These are phyloP conservation scores for Pancytospora epiphaga DNA, from an alignment of 371 early-diverging fungal species.

Conservation along the genomic window DNA sequence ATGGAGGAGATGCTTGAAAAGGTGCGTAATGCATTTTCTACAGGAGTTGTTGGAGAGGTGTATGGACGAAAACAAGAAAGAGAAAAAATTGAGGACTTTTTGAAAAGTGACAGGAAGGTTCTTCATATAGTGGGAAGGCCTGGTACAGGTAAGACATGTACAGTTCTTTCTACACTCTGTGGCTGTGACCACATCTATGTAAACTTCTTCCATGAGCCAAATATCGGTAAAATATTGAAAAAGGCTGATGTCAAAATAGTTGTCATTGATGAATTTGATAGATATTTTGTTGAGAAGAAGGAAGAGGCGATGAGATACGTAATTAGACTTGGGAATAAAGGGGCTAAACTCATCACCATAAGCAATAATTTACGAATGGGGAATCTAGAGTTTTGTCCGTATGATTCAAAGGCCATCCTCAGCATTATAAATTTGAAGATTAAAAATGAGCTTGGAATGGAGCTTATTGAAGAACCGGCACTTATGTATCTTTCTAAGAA, in stretches of 20 bases:
- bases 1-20: conserved; percentile 1
- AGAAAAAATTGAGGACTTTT: conserved; percentile 40
- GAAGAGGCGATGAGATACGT: conserved; percentile 24
- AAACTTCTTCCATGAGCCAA: conserved; percentile 29
- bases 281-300: conserved; percentile 36
- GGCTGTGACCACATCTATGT: conserved; percentile 25
- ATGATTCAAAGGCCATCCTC: conserved; percentile 38
- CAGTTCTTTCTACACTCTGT: conserved; percentile 8
- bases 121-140: conserved; percentile 54
- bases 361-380: conserved; percentile 30
- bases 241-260: conserved; percentile 7
- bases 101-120: conserved; percentile 17
- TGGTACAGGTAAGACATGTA: conserved; percentile 54
- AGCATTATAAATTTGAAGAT: conserved; percentile 39
- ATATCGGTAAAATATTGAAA: conserved; percentile 16
- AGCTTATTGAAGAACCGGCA: neutral
- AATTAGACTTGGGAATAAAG: conserved; percentile 5
- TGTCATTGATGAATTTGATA: conserved; percentile 58
- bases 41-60: neutral
- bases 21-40: neutral
- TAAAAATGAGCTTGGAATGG: conserved; percentile 7
- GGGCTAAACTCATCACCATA: conserved; percentile 48
- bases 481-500: conserved; percentile 32
- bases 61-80: conserved; percentile 41
- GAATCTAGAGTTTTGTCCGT: conserved; percentile 33